A percentile compares a stretch with the other conserved stretches of the same genome.
Evolutionary conservation across 306 rosid genomes (phyloP).

Genomic region (Dryas octopetala): DNA sequence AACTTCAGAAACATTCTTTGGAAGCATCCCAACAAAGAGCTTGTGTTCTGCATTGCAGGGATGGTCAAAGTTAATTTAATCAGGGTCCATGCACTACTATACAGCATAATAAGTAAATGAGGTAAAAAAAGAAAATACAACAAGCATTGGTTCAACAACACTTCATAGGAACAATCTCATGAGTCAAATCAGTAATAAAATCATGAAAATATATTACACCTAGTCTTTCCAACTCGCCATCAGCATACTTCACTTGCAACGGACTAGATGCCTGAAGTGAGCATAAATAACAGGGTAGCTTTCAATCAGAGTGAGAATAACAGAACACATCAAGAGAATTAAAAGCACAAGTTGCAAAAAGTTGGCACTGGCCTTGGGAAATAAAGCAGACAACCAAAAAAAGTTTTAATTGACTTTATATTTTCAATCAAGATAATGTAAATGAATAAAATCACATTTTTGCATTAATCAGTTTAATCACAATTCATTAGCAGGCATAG

Average conservation of each 20-base stretch:
- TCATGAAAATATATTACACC: slow-evolving; percentile 51
- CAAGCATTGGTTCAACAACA: slow-evolving; percentile 19
- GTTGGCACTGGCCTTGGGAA: slow-evolving; percentile 1
- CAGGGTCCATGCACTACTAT: slow-evolving; percentile 17
- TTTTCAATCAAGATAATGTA: slow-evolving; percentile 10
- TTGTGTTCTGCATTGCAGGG: slow-evolving; percentile 73
- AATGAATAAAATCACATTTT: not conserved
- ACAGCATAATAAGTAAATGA: slow-evolving; percentile 17
- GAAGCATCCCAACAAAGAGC: slow-evolving; percentile 98
- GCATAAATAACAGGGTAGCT: slow-evolving; percentile 37
- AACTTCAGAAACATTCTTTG: slow-evolving; percentile 82
- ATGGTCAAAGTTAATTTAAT: slow-evolving; percentile 24
- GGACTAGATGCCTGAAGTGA: slow-evolving; percentile 95
- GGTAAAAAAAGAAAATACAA: slow-evolving; percentile 10
- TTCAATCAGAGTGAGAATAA: slow-evolving; percentile 31
- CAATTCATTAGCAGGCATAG: slow-evolving; percentile 20
- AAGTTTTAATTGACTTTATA: slow-evolving; percentile 1
- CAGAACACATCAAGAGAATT: slow-evolving; percentile 20
- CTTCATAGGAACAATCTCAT: slow-evolving; percentile 19
- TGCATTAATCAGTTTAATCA: slow-evolving; percentile 9
- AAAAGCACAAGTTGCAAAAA: slow-evolving; percentile 19
- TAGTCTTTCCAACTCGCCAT: slow-evolving; percentile 98
- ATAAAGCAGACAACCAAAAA: slow-evolving; percentile 12
- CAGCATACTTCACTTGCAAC: slow-evolving; percentile 99
- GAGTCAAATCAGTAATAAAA: slow-evolving; percentile 22